phyloP scores from a whole-genome alignment of 139 green algal genomes.

The Chlorella sp. region DNA sequence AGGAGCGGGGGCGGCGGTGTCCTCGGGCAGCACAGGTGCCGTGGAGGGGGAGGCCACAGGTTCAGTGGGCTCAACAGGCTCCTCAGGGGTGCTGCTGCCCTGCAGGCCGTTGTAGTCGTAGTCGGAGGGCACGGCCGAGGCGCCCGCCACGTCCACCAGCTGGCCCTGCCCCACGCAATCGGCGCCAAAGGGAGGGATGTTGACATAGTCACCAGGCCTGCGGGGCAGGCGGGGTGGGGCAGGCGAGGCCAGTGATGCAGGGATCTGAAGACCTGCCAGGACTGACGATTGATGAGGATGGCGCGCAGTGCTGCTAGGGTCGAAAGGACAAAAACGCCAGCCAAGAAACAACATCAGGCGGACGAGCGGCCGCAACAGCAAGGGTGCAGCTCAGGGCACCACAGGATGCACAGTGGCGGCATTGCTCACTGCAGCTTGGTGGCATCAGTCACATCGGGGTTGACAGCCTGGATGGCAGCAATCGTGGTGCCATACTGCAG shows the following conservation, averaged over 20 bases:
- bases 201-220: conserved; percentile 28
- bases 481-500: conserved; percentile 20
- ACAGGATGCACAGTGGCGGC: too few species aligned
- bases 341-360: too few species aligned
- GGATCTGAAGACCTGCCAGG: too few species aligned
- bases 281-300: too few species aligned
- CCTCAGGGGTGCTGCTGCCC: too few species aligned
- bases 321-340: too few species aligned
- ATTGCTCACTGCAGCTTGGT: conserved; percentile 37
- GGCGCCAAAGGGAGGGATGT: conserved; percentile 3
- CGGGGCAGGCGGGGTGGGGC: not conserved
- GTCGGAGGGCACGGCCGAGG: conserved; percentile 4
- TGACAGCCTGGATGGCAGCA: not conserved
- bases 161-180: not conserved
- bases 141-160: conserved; percentile 11
- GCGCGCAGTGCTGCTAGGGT: not conserved
- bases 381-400: too few species aligned
- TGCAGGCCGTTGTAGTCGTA: conserved; percentile 16
- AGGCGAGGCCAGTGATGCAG: not conserved
- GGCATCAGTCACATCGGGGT: conserved; percentile 12
- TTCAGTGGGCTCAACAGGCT: not conserved
- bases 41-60: not conserved
- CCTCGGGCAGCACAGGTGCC: not conserved
- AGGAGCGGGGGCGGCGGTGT: not conserved
- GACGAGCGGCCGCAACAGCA: too few species aligned